A percentile compares a stretch with the other conserved stretches of the same genome.
phyloP scores from a whole-genome alignment of 2,329 filamentous ascomycete genomes.

The Fusarium lateritium region DNA sequence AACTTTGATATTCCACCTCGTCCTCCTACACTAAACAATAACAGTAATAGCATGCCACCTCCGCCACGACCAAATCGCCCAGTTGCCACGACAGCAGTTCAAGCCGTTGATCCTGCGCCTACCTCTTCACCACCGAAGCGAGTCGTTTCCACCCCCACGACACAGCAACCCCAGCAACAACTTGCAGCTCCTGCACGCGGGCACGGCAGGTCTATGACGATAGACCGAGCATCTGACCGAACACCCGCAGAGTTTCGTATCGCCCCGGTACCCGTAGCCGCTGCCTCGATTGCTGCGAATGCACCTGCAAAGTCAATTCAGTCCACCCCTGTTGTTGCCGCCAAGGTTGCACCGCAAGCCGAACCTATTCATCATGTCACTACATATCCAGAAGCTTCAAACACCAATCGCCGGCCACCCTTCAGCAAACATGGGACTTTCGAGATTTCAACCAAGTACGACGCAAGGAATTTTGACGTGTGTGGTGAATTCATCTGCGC shows the following conservation, averaged over 20 bases:
- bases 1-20: conserved; percentile 47
- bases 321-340: conserved; percentile 35
- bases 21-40: conserved; percentile 30
- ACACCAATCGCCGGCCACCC: conserved; percentile 87
- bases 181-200: conserved; percentile 51
- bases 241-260: conserved; percentile 44
- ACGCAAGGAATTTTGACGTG: conserved; percentile 87
- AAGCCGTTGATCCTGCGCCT: conserved; percentile 34
- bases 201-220: conserved; percentile 52
- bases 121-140: conserved; percentile 49
- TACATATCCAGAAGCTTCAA: conserved; percentile 87
- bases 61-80: conserved; percentile 64
- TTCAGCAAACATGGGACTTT: conserved; percentile 78
- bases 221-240: conserved; percentile 55
- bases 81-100: conserved; percentile 45
- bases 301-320: conserved; percentile 42
- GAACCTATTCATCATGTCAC: conserved; percentile 67
- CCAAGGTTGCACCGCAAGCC: conserved; percentile 45
- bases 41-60: conserved; percentile 50
- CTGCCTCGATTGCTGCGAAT: conserved; percentile 30
- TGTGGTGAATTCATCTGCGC: conserved; percentile 91
- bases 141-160: conserved; percentile 52
- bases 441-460: conserved; percentile 88
- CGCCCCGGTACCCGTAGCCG: conserved; percentile 40
- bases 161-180: conserved; percentile 51